Evolutionary conservation across 805 yeast species (phyloP).

Genomic region (Zygotorulaspora chibaensis): DNA sequence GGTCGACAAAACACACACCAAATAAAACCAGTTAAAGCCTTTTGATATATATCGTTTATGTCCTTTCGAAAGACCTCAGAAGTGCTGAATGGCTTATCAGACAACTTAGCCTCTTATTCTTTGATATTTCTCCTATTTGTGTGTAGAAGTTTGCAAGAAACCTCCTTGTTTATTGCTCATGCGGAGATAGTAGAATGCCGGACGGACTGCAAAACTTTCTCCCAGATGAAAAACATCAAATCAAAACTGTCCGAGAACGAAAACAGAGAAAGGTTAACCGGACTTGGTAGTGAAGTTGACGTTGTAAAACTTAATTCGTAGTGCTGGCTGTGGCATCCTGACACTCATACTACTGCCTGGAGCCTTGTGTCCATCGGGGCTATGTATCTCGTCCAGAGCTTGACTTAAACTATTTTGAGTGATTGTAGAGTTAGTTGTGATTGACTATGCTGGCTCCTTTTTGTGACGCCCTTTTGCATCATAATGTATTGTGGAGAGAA

Average conservation of each 20-base stretch:
- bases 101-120: neutral
- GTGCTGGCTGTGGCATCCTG: too few relatives aligned
- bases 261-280: neutral
- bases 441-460: too few relatives aligned
- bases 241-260: neutral
- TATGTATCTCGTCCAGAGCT: too few relatives aligned
- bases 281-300: too few relatives aligned
- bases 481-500: too few relatives aligned
- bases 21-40: slow-evolving; percentile 1
- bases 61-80: neutral
- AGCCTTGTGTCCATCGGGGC: too few relatives aligned
- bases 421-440: too few relatives aligned
- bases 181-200: neutral
- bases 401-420: too few relatives aligned
- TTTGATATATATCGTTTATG: neutral
- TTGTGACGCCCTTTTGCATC: too few relatives aligned
- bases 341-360: too few relatives aligned
- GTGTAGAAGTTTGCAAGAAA: neutral
- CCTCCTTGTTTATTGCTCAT: neutral
- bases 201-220: neutral
- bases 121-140: neutral
- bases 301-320: too few relatives aligned
- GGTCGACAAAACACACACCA: neutral
- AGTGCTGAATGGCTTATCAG: neutral
- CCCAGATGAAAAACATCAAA: neutral